A percentile compares a stretch with the other conserved stretches of the same genome.
Conservation (phyloP, 148 eudicot genomes). For the Agrostemma githago region DNA sequence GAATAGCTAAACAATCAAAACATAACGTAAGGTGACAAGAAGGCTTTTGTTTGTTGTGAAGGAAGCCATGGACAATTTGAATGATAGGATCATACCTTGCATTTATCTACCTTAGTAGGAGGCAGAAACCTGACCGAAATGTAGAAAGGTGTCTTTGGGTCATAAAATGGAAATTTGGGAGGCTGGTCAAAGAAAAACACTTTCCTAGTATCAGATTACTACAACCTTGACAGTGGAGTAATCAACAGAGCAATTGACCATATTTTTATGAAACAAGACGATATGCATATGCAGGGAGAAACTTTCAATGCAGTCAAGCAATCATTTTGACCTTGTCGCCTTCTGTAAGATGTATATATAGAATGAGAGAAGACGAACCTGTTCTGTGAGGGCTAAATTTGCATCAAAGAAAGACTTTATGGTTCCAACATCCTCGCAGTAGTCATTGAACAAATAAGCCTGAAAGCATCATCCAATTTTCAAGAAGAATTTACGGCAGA, state of each 20-base stretch:
- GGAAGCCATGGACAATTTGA: background rate
- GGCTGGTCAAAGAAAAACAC: conserved; percentile 38
- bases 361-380: conserved; percentile 40
- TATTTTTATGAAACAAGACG: background rate
- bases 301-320: background rate
- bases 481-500: background rate
- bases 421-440: conserved; percentile 98
- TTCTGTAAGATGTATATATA: background rate
- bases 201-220: background rate
- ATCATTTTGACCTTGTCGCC: background rate
- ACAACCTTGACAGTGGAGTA: background rate
- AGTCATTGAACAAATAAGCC: conserved; percentile 88
- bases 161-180: conserved; percentile 75
- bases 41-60: background rate
- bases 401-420: conserved; percentile 91
- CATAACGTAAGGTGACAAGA: background rate
- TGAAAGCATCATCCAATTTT: conserved; percentile 20
- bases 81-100: conserved; percentile 46
- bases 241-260: background rate
- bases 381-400: conserved; percentile 83
- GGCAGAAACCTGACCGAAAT: conserved; percentile 90
- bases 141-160: conserved; percentile 84
- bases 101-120: conserved; percentile 79
- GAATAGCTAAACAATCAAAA: background rate
- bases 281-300: background rate